Evolutionary conservation across 768 basidiomycete species (phyloP).

Genomic region (Serendipita sp.): DNA sequence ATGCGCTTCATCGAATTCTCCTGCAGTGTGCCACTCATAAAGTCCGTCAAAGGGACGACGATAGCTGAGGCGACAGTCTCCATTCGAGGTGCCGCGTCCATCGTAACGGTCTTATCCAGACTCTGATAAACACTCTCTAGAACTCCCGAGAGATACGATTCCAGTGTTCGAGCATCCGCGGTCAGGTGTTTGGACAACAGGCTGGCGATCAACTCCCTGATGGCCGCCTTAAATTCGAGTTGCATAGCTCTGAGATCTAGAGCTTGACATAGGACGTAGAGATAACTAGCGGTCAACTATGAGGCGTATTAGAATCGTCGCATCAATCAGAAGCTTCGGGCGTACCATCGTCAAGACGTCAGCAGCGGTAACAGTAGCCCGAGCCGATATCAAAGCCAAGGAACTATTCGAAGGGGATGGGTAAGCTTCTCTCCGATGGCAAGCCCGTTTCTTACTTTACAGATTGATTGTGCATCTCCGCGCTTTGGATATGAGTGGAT

Average conservation of each 20-base stretch:
- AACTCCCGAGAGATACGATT: conserved; percentile 26
- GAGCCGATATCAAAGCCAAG: conserved; percentile 67
- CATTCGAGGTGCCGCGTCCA: conserved; percentile 62
- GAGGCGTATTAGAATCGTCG: not conserved
- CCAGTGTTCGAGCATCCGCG: conserved; percentile 13
- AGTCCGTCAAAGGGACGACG: conserved; percentile 48
- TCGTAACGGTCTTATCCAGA: conserved; percentile 50
- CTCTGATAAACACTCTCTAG: conserved; percentile 30
- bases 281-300: not conserved
- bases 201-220: conserved; percentile 33
- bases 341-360: conserved; percentile 52
- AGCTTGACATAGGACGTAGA: conserved; percentile 23
- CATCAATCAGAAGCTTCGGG: conserved; percentile 47
- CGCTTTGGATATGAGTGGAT: conserved; percentile 68
- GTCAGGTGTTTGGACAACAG: conserved; percentile 35
- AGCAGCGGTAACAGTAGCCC: conserved; percentile 61
- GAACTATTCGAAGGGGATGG: conserved; percentile 39
- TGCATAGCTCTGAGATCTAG: conserved; percentile 70
- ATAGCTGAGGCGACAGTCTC: conserved; percentile 47
- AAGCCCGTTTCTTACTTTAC: conserved; percentile 48
- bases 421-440: not conserved
- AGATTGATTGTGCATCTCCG: conserved; percentile 87
- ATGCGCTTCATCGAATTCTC: conserved; percentile 19
- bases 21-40: conserved; percentile 19
- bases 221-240: conserved; percentile 38